Base-by-base conservation (phyloP, 495 filamentous ascomycete species). In the Chaetomium cochliodes region DNA sequence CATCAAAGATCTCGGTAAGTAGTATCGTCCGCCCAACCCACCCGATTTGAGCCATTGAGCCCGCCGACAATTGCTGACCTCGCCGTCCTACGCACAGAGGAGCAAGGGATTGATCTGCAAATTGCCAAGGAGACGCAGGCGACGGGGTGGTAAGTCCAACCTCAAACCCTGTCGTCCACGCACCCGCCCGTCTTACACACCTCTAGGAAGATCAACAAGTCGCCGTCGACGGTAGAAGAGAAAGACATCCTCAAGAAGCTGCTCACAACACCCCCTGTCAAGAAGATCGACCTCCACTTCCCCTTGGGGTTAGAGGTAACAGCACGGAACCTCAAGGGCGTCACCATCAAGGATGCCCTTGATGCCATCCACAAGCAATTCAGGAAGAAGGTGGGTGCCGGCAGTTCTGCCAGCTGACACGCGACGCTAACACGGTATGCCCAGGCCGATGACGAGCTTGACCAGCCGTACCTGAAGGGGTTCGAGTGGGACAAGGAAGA, bases 401-500 rank as follows among this genome's bases (percentile, higher is more conserved):
- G 28, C 13, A 15, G 18, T 16, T 13, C 22, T 54, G 33, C 18
- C 42, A n/a, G 13, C 18, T 18, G 16, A 3, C 16, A 15, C 41
- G 6, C 11, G 33, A 11, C 33, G 33, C 44, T 47, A 47, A 47
- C 16, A n/a, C n/a, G 44, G 5, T 16, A 47, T 37, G 33, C 44
- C 4, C 72, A 97, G 92, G 86, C 89, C 58, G 92, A 97, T 69
- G 92, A 97, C 73, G 92, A 96, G 73, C 80, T 97, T 57, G 86
- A 91, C 18, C 79, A 85, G 62, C 90, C 92, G 67, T 87, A 91
- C 82, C 86, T 96, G 66, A 87, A 87, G 66, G 92, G 92, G 63
- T 97, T 97, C 82, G 92, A 96, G 81, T 97, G 92, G 92, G 89
- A 93, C 77, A 89, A 91, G 74, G 90, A 94, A 68, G 90, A 93